Base-by-base conservation (phyloP, 768 basidiomycete genomes). In the Xanthoconium purpureum region DNA sequence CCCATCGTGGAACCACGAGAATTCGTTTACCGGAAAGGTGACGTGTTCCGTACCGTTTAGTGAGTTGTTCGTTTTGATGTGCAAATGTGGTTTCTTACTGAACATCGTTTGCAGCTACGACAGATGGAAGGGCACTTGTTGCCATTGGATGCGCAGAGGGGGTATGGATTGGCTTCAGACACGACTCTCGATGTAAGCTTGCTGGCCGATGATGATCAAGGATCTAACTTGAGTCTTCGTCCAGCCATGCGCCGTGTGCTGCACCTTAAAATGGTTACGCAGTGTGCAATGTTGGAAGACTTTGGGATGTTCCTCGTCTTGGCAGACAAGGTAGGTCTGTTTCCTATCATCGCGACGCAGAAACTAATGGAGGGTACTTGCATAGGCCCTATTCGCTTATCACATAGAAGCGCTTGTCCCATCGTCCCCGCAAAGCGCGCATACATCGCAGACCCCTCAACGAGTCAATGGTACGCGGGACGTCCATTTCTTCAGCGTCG, bases 351-450 rank as follows among this genome's bases (percentile, higher is more conserved):
- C 12, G 40, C 39, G 3, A 47, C 15, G 30, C 15, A 44, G n/a
- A 40, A 24, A 24, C 47, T 37, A 24, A 35, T 5, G 14, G 20
- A 47, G 3, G 17, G 36, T 32, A 28, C 13, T 50, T 55, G 28
- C 44, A 14, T 60, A 92, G 87, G 87, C 88, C 0, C 76, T 98
- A 3, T 92, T 97, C 57, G 95, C 96, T 1, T 94, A 95, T 65
- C 92, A 94, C 61, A 94, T 98, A 47, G 96, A 99, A 71, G 94
- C 95, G 0, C 81, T 99, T 33, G 94, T 98, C 8, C 96, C 96
- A 0, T 90, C 94, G 3, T 85, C 88, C 0, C 84, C 84, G 9
- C 81, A 85, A 43, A 84, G 80, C 52, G 74, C 82, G 30, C 83
- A 87, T 63, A 81, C 82, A 6, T 82, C 83, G 0, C 88, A 91